These are phyloP conservation scores for Vigna hirtella DNA, from an alignment of 306 rosid species.

Conservation along the genomic window DNA sequence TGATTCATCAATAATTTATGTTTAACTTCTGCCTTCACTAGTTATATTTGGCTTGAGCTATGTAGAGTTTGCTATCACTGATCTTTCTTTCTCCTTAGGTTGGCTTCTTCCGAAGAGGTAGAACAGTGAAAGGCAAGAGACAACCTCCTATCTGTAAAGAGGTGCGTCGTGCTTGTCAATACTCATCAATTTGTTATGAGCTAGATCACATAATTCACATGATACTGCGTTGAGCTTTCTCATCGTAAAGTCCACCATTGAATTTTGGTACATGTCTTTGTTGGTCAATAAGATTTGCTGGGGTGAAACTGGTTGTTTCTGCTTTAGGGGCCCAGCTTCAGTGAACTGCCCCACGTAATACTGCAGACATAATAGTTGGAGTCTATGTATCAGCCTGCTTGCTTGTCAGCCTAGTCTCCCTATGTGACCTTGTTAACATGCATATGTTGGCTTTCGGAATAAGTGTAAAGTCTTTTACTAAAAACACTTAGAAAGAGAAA, in stretches of 20 bases:
- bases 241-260: slow-evolving; percentile 17
- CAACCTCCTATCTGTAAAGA: slow-evolving; percentile 87
- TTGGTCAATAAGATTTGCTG: slow-evolving; percentile 15
- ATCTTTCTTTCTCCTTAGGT: slow-evolving; percentile 55
- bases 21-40: slow-evolving; percentile 2
- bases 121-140: slow-evolving; percentile 84
- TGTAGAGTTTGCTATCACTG: slow-evolving; percentile 37
- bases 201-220: slow-evolving; percentile 26
- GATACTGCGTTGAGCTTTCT: neutral
- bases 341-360: slow-evolving; percentile 14
- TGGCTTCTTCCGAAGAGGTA: slow-evolving; percentile 85
- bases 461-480: neutral
- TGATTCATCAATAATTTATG: slow-evolving; percentile 18
- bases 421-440: slow-evolving; percentile 21
- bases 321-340: slow-evolving; percentile 10
- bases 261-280: slow-evolving; percentile 30
- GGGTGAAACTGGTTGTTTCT: slow-evolving; percentile 25
- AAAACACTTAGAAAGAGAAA: neutral
- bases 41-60: slow-evolving; percentile 31
- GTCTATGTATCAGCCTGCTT: slow-evolving; percentile 7
- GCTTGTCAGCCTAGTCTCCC: slow-evolving; percentile 30
- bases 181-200: slow-evolving; percentile 30
- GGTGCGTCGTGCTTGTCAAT: slow-evolving; percentile 58
- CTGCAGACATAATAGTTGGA: slow-evolving; percentile 3
- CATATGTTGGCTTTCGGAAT: slow-evolving; percentile 24